A percentile compares a stretch with the other conserved stretches of the same genome.
Conservation (phyloP, 2,329 filamentous ascomycete species). For the Neopestalotiopsis clavispora region DNA sequence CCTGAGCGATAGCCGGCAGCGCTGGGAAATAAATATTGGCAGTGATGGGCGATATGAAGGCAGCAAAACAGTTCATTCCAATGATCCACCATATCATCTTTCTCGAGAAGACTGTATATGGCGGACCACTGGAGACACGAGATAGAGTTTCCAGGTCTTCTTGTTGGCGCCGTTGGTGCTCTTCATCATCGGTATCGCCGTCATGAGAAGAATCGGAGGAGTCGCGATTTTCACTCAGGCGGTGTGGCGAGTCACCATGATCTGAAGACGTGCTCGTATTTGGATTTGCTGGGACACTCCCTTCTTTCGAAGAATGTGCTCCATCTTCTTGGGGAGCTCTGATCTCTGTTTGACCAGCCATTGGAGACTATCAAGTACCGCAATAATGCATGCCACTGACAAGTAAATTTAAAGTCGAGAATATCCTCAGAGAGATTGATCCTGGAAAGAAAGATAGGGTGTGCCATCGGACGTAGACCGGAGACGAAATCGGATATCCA, state of each 20-base stretch:
- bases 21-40: constrained; percentile 62
- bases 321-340: background rate
- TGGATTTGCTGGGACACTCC: constrained; percentile 17
- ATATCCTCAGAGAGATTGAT: background rate
- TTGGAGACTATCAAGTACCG: constrained; percentile 15
- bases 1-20: constrained; percentile 42
- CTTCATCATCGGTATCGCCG: constrained; percentile 22
- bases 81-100: constrained; percentile 57
- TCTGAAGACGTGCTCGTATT: constrained; percentile 17
- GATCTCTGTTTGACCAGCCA: constrained; percentile 25
- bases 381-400: background rate
- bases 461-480: background rate
- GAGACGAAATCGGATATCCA: constrained; percentile 18
- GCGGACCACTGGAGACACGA: constrained; percentile 42
- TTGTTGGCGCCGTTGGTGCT: constrained; percentile 20
- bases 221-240: background rate
- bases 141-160: constrained; percentile 39
- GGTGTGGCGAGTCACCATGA: background rate
- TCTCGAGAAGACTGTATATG: constrained; percentile 45
- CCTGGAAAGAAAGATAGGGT: constrained; percentile 13
- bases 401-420: background rate
- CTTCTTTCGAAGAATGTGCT: background rate
- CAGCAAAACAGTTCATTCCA: constrained; percentile 55
- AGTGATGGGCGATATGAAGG: constrained; percentile 62
- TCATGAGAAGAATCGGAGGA: constrained; percentile 21